Evolutionary conservation across 768 basidiomycete genomes (phyloP), one percentile per base, ranked within the genome.

Genomic region (Cubamyces sp.): DNA sequence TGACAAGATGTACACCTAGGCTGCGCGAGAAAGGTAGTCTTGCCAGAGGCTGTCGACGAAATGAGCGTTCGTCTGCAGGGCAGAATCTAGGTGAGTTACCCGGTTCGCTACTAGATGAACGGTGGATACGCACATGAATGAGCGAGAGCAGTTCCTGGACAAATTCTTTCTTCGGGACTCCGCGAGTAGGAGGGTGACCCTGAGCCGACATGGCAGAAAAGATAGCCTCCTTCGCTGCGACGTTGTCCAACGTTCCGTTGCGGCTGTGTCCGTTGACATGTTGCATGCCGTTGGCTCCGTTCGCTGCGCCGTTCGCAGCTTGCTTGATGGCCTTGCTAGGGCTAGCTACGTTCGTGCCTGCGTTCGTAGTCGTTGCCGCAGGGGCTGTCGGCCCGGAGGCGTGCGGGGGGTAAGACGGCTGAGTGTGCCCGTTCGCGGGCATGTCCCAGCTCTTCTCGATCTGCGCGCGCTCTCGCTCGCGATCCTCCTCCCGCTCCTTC

Each of bases 91-190:
- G 26, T 51, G 3, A 28, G 46, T 23, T 7, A 1, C 5, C 2
- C 19, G 5, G 25, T 18, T 3, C n/a, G 18, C 2, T 0, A 30
- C 4, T 6, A 8, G 18, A 2, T 7, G 41, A 23, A 54, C 23
- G 47, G 11, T 9, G 11, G 6, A 11, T 11, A 70, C 73, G 42
- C 40, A 74, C 73, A 46, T 70, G 65, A 11, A 74, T 71, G 30
- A 98, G 80, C 0, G 89, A 86, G 69, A 98, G 73, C 61, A 94
- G 90, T 69, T 94, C 91, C 62, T 78, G 74, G 46, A 90, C 74
- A 19, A 87, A 80, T 37, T 84, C 82, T 57, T 72, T 78, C 21
- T 64, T 57, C 18, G 40, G 41, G 1, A 68, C n/a, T 3, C 48
- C 41, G 3, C 19, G 57, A 5, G 18, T 37, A 8, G 53, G 42